Base-by-base conservation (phyloP, 176 grass and related monocot species). In the Zoysia pacifica region DNA sequence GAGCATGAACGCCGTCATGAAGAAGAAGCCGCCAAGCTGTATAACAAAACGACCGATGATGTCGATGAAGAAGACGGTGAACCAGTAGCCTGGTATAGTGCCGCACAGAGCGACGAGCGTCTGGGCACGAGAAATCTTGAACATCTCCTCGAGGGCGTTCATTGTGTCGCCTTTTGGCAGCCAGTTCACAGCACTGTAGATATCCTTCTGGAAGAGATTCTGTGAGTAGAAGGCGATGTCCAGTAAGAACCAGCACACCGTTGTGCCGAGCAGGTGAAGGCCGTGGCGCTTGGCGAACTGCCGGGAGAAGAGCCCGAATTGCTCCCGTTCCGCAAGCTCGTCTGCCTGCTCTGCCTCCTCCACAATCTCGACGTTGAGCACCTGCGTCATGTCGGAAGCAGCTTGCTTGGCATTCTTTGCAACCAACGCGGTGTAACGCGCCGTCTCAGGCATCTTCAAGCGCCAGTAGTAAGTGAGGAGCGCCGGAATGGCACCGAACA, bases 1-100 rank as follows among this genome's bases (percentile, higher is more conserved):
- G 80, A 83, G 80, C 69, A 83, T 83, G 80, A 75, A 83, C 18
- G 43, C 67, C 5, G 80, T 67, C 80, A 83, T 83, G 55, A 83
- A 67, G 53, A 53, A 49, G 69, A 83, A 83, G 9, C 80, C 80
- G 55, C 74, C 48, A 16, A 83, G 14, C 68, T 83, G 79, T 41
- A 82, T 82, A 10, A 38, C n/a, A 12, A 49, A 51, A 3, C 80
- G 80, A 10, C 80, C 80, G n/a, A 83, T n/a, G 11, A 64, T 39
- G 44, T 83, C 80, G 60, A 75, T 64, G 55, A 83, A 41, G 60
- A 54, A 70, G n/a, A 83, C 53, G 52, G 80, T 75, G 72, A 84
- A 84, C 81, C 81, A 84, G 73, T 84, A 84, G 20, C 82, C 82
- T 1, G 82, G 82, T 38, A 84, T 49, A 28, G 82, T 78, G 16